Evolutionary conservation across 2,329 filamentous ascomycete species (phyloP).

Genomic region (Aureobasidium sp.): DNA sequence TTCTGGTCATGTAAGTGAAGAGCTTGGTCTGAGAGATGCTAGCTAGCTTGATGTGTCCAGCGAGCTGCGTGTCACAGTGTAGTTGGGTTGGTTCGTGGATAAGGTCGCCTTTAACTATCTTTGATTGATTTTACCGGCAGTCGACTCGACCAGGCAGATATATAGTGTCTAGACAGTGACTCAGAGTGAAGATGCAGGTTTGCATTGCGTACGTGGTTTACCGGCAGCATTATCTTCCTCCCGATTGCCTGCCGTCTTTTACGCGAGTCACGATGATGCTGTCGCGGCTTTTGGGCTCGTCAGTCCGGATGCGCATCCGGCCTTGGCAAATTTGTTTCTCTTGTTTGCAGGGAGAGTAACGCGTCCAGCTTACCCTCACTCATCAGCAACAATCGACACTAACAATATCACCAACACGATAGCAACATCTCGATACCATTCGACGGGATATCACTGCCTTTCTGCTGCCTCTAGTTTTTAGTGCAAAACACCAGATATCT

Average conservation of each 20-base stretch:
- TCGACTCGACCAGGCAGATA: background rate
- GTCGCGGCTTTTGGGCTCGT: too few relatives aligned
- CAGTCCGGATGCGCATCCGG: background rate
- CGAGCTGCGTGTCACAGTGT: background rate
- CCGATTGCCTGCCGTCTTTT: background rate
- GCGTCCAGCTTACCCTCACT: background rate
- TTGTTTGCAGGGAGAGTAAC: background rate
- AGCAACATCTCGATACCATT: background rate
- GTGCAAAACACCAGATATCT: background rate
- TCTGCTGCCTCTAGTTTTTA: background rate
- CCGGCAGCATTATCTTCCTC: background rate
- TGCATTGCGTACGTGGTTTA: background rate
- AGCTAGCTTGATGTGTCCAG: background rate
- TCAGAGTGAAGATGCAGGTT: background rate
- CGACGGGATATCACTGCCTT: background rate
- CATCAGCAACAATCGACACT: background rate
- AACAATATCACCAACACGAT: slow-evolving; percentile 1
- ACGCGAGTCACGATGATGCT: background rate
- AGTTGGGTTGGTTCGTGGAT: too few relatives aligned
- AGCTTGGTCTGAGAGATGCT: background rate
- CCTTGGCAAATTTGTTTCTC: background rate
- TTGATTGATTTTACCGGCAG: background rate
- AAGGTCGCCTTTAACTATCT: too few relatives aligned
- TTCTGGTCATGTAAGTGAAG: background rate
- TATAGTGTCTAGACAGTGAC: background rate